Conservation (phyloP, 2,329 filamentous ascomycete species). For the Dryadomyces quercus-mongolicae region DNA sequence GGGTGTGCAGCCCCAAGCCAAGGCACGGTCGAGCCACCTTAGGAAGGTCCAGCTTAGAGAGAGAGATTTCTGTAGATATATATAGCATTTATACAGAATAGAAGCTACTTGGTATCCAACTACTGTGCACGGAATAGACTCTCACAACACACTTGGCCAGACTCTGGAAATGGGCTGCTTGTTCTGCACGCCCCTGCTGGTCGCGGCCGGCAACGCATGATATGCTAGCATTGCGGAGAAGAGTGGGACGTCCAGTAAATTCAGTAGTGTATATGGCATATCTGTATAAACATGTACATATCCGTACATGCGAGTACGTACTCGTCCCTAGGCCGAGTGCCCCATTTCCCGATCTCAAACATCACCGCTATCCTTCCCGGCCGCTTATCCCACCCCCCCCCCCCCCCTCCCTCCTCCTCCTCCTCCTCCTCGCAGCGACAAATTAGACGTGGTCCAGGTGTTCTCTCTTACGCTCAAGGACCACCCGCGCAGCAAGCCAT, state of each 20-base stretch:
- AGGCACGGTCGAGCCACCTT: too few relatives aligned
- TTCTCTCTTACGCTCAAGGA: not conserved
- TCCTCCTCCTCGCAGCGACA: not conserved
- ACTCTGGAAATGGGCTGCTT: not conserved
- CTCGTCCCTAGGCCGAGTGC: not conserved
- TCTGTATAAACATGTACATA: not conserved
- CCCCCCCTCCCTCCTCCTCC: not conserved
- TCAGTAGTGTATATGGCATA: not conserved
- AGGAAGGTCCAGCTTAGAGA: too few relatives aligned
- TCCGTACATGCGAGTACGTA: not conserved
- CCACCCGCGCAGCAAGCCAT: not conserved
- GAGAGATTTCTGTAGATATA: too few relatives aligned
- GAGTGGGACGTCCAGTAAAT: not conserved
- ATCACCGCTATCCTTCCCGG: slow-evolving; percentile 6
- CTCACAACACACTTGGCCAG: not conserved
- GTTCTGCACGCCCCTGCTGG: not conserved
- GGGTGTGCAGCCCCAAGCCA: not conserved
- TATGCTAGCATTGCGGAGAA: not conserved
- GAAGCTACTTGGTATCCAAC: too few relatives aligned
- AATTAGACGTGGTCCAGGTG: not conserved
- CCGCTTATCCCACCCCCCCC: not conserved
- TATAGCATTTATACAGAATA: too few relatives aligned
- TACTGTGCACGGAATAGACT: not conserved
- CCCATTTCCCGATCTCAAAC: slow-evolving; percentile 8
- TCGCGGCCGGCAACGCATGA: not conserved